These are phyloP conservation scores for Neurospora sp. DNA, from an alignment of 495 filamentous ascomycete genomes.

Conservation along the genomic window DNA sequence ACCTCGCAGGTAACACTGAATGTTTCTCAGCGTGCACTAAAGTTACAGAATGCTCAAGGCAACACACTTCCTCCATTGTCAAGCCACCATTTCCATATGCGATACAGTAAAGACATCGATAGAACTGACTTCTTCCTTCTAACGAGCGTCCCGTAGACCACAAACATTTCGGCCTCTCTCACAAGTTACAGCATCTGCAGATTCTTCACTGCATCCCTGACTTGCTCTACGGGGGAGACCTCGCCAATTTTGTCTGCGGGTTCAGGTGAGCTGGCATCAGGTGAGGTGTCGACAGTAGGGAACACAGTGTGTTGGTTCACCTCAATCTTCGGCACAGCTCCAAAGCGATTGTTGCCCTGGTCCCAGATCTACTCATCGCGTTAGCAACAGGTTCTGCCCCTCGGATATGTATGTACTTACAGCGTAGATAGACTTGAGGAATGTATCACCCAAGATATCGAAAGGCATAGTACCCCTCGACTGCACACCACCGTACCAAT, in stretches of 20 bases:
- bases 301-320: constrained; percentile 37
- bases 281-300: constrained; percentile 5
- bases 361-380: constrained; percentile 52
- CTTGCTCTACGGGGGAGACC: not conserved
- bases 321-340: constrained; percentile 55
- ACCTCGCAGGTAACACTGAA: not conserved
- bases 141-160: not conserved
- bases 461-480: constrained; percentile 53
- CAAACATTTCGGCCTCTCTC: not conserved
- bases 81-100: not conserved
- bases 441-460: constrained; percentile 66
- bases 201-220: not conserved
- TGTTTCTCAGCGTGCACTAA: not conserved
- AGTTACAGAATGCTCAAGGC: not conserved
- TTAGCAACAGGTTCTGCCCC: not conserved
- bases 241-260: not conserved
- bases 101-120: not conserved
- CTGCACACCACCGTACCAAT: constrained; percentile 68
- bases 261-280: constrained; percentile 7
- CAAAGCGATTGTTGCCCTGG: constrained; percentile 60
- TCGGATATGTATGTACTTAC: constrained; percentile 33
- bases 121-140: not conserved
- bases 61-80: not conserved
- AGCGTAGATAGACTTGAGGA: constrained; percentile 66
- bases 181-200: not conserved